Base-by-base conservation (phyloP, 2,329 filamentous ascomycete species). In the Colletotrichum cereale region DNA sequence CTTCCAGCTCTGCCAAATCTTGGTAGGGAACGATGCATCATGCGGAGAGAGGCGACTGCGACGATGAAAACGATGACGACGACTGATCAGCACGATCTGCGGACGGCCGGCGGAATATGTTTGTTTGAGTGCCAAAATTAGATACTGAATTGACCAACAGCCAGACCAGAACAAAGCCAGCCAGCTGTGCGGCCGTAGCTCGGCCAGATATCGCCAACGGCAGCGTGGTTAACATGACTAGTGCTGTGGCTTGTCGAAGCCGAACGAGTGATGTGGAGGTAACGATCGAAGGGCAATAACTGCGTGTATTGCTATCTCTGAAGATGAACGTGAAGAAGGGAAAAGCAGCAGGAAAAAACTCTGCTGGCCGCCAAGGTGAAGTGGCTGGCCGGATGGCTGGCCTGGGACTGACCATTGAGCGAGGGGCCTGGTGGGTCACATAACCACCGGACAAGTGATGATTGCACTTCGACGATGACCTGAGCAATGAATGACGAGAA, bases 1-100 rank as follows among this genome's bases (percentile, higher is more conserved):
- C 64, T 77, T 77, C 78, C 77, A 80, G 47, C 76, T 79, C 60
- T 80, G 78, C 78, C 78, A 80, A 14, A 80, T 78, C 67, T 80
- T 80, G 16, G 62, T 26, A 2, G 74, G 75, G 36, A 76, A 76
- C 2, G 55, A 34, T 34, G 7, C 12, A 76, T 2, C 42, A 34
- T 34, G 7, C 12, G 26, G 24, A 44, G 16, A 47, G 24, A 16
- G 47, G 57, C 7, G 24, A 31, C 34, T 42, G 57, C 14, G 57
- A 31, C 14, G 38, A 44, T 2, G 24, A 36, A 5, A 8, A 12
- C 3, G 38, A 16, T 40, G 38, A n/a, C n/a, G n/a, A n/a, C n/a
- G n/a, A n/a, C n/a, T n/a, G n/a, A n/a, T 44, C 36, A 14, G n/a
- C 36, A 21, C 31, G 36, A 18, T 60, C 14, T 16, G 36, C 56